These are phyloP conservation scores for Scheffersomyces parashehatae DNA, from an alignment of 1,139 yeast genomes.

Conservation along the genomic window DNA sequence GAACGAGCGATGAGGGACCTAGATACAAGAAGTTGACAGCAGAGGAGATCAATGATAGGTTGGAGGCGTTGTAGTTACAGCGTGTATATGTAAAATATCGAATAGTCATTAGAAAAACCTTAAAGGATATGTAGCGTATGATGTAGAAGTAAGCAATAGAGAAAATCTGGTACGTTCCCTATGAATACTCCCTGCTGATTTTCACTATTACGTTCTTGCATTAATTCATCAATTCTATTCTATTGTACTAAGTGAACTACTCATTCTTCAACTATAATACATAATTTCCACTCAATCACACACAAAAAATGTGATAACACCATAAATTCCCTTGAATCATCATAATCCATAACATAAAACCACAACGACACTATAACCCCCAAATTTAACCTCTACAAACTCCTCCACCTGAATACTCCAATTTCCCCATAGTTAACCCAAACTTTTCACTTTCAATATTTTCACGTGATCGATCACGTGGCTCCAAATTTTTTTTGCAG, in stretches of 20 bases:
- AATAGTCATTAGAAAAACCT: background rate
- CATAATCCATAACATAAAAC: too few species aligned
- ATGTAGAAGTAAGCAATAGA: background rate
- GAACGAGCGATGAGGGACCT: conserved; percentile 83
- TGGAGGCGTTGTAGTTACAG: conserved; percentile 70
- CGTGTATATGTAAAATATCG: background rate
- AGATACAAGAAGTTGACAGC: conserved; percentile 81
- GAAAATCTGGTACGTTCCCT: background rate
- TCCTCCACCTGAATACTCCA: too few species aligned
- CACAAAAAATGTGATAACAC: too few species aligned
- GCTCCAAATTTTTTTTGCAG: background rate
- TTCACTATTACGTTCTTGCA: background rate
- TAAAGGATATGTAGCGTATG: background rate
- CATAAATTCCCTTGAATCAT: too few species aligned
- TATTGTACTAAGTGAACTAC: too few species aligned
- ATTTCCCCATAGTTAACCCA: too few species aligned
- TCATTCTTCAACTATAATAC: too few species aligned
- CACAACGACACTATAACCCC: too few species aligned
- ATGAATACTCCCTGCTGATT: background rate
- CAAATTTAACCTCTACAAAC: too few species aligned
- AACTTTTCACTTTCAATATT: background rate
- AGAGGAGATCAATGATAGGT: conserved; percentile 92
- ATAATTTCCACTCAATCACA: too few species aligned
- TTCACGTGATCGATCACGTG: background rate
- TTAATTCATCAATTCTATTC: background rate